Base-by-base conservation (phyloP, 352 stramenopile genomes). In the Phytophthora sp. region DNA sequence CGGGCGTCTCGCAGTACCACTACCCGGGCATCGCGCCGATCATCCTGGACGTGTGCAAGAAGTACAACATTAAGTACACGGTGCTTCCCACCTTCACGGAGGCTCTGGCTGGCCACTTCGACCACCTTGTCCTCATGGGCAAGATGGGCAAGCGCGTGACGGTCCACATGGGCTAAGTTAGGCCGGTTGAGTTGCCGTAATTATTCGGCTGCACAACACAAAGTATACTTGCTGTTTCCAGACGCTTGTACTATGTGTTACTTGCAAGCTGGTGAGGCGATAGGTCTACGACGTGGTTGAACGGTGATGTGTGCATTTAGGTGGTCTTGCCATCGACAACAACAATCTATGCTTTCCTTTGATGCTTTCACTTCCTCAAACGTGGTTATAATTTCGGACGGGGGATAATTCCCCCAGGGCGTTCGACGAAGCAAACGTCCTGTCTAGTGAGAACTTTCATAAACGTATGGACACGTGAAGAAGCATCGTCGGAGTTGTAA, bases 41-140 rank as follows among this genome's bases (percentile, higher is more conserved):
- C 71, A 97, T 98, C 53, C 79, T 94, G 31, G 81, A 93, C 27
- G 90, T 96, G 30, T 98, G 94, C 79, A 84, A 92, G 66, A 96
- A 98, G 77, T 95, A 97, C 81, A 95, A 95, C 26, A 66, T 98
- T 49, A 75, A 95, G 56, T 98, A 98, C 85, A 91, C 84, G 37
- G 82, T 96, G 74, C 74, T 97, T 17, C 84, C 90, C 43, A 84
- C 69, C 62, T 97, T 98, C 72, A 65, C 52, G 24, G 65, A 75
- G 30, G 92, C 92, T 24, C 76, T 97, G 38, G 52, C 60, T 48
- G 90, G 87, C 11, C 92, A 97, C 79, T 86, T 98, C 27, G 68
- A 85, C 13, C 92, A 97, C 76, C 85, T 98, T 56, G 82, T 94
- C 64, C 72, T 91, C 49, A 97, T 98, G 87, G 92, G 92, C 30